Conservation (phyloP, 192 early-diverging fungal genomes). For the Backusella macrospora region DNA sequence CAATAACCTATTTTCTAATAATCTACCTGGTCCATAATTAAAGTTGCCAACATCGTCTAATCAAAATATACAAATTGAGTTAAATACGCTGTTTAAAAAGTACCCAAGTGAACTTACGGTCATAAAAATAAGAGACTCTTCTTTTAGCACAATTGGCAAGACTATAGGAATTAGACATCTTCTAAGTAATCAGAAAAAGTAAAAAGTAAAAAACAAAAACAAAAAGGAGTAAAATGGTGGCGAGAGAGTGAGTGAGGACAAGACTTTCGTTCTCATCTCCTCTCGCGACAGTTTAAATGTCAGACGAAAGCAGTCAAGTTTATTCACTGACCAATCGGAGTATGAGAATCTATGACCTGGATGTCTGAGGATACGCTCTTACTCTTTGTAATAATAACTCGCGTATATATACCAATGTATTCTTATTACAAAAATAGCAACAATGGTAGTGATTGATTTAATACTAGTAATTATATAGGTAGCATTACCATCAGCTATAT, state of each 20-base stretch:
- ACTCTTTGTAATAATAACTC: background rate
- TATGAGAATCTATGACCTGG: background rate
- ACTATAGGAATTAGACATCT: slow-evolving; percentile 42
- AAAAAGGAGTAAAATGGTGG: background rate
- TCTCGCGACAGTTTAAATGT: slow-evolving; percentile 7
- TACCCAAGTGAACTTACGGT: slow-evolving; percentile 39
- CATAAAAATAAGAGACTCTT: slow-evolving; percentile 66
- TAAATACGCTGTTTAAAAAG: background rate
- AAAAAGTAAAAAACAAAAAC: background rate
- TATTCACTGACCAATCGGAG: background rate
- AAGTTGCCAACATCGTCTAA: slow-evolving; percentile 77
- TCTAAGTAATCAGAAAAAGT: background rate
- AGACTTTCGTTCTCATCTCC: slow-evolving; percentile 10
- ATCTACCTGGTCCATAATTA: slow-evolving; percentile 71
- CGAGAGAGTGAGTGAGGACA: background rate
- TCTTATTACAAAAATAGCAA: no score
- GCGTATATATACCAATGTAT: background rate
- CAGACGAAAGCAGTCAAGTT: slow-evolving; percentile 1
- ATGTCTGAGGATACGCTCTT: background rate
- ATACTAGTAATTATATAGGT: no score
- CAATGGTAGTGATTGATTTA: no score
- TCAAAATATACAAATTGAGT: background rate
- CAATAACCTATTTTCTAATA: background rate
- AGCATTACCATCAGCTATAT: no score
- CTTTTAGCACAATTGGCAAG: slow-evolving; percentile 55